phyloP scores from a whole-genome alignment of 768 basidiomycete species.

The Chiua virens region DNA sequence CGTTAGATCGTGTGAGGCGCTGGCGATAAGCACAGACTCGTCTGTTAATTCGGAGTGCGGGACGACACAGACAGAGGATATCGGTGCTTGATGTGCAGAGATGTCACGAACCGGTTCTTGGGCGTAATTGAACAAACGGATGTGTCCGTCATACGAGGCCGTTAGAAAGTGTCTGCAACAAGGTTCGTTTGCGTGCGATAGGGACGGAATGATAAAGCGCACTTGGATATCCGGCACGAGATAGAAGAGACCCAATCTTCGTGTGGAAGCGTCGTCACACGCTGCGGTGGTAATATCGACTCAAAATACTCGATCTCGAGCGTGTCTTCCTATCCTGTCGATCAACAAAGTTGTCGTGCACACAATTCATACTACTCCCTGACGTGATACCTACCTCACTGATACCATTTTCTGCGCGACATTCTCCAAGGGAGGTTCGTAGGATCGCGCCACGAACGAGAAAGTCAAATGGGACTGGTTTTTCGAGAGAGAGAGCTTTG shows the following conservation, averaged over 20 bases:
- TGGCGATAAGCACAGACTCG: slow-evolving; percentile 51
- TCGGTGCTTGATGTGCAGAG: slow-evolving; percentile 59
- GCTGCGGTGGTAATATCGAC: slow-evolving; percentile 83
- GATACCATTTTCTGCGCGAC: slow-evolving; percentile 67
- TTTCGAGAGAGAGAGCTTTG: slow-evolving; percentile 76
- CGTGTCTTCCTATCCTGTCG: slow-evolving; percentile 69
- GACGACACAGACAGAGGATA: slow-evolving; percentile 63
- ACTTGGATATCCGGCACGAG: slow-evolving; percentile 50
- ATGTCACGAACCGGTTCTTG: slow-evolving; percentile 53
- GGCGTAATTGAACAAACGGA: slow-evolving; percentile 74
- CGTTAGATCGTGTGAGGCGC: slow-evolving; percentile 78
- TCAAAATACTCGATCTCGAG: slow-evolving; percentile 92
- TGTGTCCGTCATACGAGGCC: slow-evolving; percentile 75
- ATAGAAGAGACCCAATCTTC: slow-evolving; percentile 94
- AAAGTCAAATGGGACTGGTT: slow-evolving; percentile 91
- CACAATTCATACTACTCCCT: not conserved
- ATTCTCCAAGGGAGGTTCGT: slow-evolving; percentile 66
- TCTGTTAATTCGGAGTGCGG: slow-evolving; percentile 30
- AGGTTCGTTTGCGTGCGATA: not conserved
- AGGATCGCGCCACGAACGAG: slow-evolving; percentile 82
- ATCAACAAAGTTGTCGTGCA: slow-evolving; percentile 10
- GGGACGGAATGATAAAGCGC: not conserved
- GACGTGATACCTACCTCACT: slow-evolving; percentile 52
- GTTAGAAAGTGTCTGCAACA: slow-evolving; percentile 64
- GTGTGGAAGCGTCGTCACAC: slow-evolving; percentile 75